Conservation (phyloP, 495 filamentous ascomycete genomes). For the Penicillium pancosmium region DNA sequence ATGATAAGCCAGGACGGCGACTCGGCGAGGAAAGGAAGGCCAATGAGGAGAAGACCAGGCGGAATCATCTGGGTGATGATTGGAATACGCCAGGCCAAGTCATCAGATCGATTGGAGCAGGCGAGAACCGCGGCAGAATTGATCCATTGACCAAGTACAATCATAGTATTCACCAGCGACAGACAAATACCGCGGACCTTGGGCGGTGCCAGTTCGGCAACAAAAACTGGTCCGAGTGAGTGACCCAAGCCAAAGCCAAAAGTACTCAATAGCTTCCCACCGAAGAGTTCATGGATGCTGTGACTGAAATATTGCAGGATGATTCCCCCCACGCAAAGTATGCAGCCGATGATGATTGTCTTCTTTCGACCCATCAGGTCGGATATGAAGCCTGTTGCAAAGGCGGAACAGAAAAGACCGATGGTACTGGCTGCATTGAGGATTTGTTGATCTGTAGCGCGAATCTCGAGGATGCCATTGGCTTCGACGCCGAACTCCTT, state of each 20-base stretch:
- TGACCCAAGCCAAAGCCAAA: constrained; percentile 2
- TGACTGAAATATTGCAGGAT: background rate
- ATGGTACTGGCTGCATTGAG: background rate
- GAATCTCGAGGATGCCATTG: background rate
- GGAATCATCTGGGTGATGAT: constrained; percentile 1
- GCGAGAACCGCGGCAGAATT: background rate
- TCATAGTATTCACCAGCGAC: constrained; percentile 3
- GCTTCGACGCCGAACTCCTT: background rate
- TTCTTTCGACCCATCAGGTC: background rate
- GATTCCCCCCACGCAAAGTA: background rate
- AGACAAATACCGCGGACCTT: background rate
- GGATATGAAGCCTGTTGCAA: background rate
- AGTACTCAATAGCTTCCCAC: background rate
- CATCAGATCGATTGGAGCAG: background rate
- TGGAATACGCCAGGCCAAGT: background rate
- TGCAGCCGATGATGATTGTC: background rate
- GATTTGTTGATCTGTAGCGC: background rate
- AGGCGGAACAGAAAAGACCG: background rate
- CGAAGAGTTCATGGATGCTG: background rate
- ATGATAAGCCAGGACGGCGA: background rate
- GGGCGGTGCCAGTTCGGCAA: background rate
- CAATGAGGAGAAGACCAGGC: background rate
- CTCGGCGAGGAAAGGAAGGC: constrained; percentile 2
- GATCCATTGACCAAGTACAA: background rate
- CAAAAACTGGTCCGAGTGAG: background rate